Evolutionary conservation across 169 alveolate species (phyloP).

Genomic region (Plasmodium berghei): DNA sequence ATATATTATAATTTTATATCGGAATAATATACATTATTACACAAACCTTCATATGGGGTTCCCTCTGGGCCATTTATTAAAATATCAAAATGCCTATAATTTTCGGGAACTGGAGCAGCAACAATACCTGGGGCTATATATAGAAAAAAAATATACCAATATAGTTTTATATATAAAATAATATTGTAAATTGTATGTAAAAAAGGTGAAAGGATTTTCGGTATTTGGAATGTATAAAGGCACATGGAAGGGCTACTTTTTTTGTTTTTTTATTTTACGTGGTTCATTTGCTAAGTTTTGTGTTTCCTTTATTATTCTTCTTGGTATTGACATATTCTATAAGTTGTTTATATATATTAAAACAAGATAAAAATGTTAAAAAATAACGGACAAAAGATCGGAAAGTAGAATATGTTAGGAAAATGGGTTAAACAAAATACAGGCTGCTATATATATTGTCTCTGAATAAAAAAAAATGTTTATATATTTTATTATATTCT

Average conservation of each 20-base stretch:
- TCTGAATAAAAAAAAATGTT: no score
- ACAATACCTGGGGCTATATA: constrained; percentile 94
- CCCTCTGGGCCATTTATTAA: constrained; percentile 96
- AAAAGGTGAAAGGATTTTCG: not conserved
- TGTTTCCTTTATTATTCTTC: constrained; percentile 89
- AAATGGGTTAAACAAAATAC: no score
- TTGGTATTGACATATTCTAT: constrained; percentile 84
- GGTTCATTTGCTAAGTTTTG: constrained; percentile 90
- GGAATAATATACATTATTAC: not conserved
- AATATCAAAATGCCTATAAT: constrained; percentile 96
- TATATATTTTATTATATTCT: no score
- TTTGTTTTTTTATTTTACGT: constrained; percentile 78
- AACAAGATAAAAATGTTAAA: not conserved
- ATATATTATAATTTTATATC: not conserved
- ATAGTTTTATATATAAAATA: not conserved
- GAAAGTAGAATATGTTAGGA: no score
- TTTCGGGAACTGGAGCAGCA: constrained; percentile 94
- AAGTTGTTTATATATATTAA: not conserved
- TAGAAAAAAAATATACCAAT: not conserved
- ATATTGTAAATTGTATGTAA: not conserved
- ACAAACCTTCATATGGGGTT: constrained; percentile 97
- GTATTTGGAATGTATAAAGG: not conserved
- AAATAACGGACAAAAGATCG: no score
- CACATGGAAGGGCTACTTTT: not conserved
- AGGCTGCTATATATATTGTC: no score